Conservation (phyloP, 371 early-diverging fungal species). For the Aphelidium insulamus region DNA sequence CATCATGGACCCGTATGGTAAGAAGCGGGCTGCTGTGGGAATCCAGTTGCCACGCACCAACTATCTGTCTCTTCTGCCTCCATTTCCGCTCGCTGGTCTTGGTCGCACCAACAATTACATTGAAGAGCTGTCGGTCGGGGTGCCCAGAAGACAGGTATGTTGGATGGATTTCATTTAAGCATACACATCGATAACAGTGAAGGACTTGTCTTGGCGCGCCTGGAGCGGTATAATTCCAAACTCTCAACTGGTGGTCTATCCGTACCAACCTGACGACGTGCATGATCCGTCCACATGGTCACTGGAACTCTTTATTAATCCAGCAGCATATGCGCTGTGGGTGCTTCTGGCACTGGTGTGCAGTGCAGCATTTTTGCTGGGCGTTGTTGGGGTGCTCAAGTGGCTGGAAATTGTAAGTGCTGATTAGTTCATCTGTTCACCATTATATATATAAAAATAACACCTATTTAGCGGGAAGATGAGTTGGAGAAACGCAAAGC, state of each 20-base stretch:
- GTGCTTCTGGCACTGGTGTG: constrained; percentile 42
- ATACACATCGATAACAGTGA: not conserved
- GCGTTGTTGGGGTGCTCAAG: constrained; percentile 40
- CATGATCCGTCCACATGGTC: constrained; percentile 40
- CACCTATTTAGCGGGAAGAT: constrained; percentile 45
- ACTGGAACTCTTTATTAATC: constrained; percentile 64
- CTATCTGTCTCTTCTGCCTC: constrained; percentile 50
- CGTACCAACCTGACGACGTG: constrained; percentile 34
- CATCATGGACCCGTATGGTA: constrained; percentile 51
- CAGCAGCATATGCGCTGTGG: constrained; percentile 48
- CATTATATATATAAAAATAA: too few relatives aligned
- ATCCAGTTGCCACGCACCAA: constrained; percentile 50
- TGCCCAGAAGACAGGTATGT: constrained; percentile 32
- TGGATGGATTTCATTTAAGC: not conserved
- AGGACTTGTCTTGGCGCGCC: constrained; percentile 16
- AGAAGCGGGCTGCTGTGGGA: constrained; percentile 45
- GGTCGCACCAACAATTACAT: constrained; percentile 88
- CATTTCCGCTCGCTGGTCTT: constrained; percentile 62
- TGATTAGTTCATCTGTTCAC: too few relatives aligned
- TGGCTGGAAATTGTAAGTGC: constrained; percentile 41
- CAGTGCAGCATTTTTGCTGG: constrained; percentile 34
- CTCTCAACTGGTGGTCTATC: constrained; percentile 70
- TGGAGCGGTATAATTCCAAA: constrained; percentile 79
- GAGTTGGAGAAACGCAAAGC: constrained; percentile 41
- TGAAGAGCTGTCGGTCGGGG: constrained; percentile 69